Evolutionary conservation across 1,284 basidiomycete genomes (phyloP).

Genomic region (Microbotryum silenes-acaulis): DNA sequence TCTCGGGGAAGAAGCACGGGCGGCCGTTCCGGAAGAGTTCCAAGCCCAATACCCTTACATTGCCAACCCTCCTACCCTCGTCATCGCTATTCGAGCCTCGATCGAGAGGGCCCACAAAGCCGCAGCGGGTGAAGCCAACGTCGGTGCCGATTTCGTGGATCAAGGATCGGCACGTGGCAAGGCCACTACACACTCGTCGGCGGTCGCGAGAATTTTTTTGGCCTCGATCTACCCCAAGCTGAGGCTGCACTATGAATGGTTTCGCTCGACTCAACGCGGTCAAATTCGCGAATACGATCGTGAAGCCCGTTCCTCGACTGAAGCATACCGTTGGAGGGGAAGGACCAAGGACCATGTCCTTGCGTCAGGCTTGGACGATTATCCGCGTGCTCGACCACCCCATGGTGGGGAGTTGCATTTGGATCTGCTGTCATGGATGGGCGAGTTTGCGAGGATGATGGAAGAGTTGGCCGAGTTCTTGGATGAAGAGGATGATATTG

Average conservation of each 20-base stretch:
- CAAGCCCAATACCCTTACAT: conserved; percentile 85
- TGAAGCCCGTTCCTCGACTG: conserved; percentile 68
- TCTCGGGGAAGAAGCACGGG: conserved; percentile 81
- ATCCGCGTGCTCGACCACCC: conserved; percentile 69
- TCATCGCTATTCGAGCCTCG: conserved; percentile 81
- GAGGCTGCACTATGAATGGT: conserved; percentile 89
- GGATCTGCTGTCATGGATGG: conserved; percentile 92
- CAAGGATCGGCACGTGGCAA: conserved; percentile 25
- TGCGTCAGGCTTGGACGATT: conserved; percentile 92
- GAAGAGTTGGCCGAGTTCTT: conserved; percentile 71
- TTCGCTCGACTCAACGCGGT: conserved; percentile 82
- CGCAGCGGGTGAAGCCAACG: conserved; percentile 4
- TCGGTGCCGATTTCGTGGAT: not conserved
- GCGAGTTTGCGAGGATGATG: conserved; percentile 84
- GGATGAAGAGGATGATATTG: conserved; percentile 67
- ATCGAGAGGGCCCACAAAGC: conserved; percentile 59
- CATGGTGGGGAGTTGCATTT: conserved; percentile 86
- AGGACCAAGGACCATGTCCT: conserved; percentile 75
- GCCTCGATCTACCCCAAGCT: conserved; percentile 72
- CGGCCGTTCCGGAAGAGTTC: conserved; percentile 74
- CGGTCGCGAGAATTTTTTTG: conserved; percentile 60
- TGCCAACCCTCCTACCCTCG: conserved; percentile 87
- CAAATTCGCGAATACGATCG: conserved; percentile 84
- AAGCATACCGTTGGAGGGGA: conserved; percentile 92
- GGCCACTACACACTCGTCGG: conserved; percentile 51